Percentiles rank a stretch among this genome's conserved stretches.
Conservation (phyloP, 73 alveolate species). For the Paramecium tetraurelia region DNA sequence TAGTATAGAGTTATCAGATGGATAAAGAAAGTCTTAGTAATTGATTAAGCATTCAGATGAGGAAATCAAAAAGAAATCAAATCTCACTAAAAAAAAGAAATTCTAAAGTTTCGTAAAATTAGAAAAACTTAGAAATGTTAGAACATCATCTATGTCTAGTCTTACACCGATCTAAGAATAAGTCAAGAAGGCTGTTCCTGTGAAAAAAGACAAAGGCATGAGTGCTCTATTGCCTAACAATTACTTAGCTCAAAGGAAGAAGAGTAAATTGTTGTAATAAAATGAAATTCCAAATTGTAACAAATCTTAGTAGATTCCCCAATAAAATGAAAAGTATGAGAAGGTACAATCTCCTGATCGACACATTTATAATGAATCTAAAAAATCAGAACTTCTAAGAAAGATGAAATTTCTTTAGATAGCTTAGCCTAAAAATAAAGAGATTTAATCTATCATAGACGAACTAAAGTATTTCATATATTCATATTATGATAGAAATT, state of each 20-base stretch:
- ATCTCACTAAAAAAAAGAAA: not conserved
- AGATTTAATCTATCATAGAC: not conserved
- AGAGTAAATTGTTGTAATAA: not conserved
- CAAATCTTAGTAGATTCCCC: not conserved
- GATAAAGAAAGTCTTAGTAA: no score
- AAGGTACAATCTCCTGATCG: not conserved
- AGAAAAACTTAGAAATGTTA: not conserved
- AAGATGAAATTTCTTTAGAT: not conserved
- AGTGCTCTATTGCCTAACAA: not conserved
- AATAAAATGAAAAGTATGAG: not conserved
- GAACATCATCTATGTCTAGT: slow-evolving; percentile 25
- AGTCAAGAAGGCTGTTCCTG: not conserved
- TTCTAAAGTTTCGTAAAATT: not conserved
- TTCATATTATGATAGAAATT: not conserved
- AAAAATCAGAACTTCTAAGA: not conserved
- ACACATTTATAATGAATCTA: not conserved
- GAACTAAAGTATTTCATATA: not conserved
- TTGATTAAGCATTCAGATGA: not conserved
- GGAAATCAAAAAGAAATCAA: not conserved
- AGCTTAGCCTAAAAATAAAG: not conserved
- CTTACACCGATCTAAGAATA: not conserved
- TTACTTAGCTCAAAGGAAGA: not conserved
- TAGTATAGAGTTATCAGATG: not conserved
- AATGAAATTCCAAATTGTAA: not conserved
- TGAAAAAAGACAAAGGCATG: not conserved